A percentile compares a stretch with the other conserved stretches of the same genome.
Conservation (phyloP, 2,329 filamentous ascomycete species). For the Monilinia polystroma region DNA sequence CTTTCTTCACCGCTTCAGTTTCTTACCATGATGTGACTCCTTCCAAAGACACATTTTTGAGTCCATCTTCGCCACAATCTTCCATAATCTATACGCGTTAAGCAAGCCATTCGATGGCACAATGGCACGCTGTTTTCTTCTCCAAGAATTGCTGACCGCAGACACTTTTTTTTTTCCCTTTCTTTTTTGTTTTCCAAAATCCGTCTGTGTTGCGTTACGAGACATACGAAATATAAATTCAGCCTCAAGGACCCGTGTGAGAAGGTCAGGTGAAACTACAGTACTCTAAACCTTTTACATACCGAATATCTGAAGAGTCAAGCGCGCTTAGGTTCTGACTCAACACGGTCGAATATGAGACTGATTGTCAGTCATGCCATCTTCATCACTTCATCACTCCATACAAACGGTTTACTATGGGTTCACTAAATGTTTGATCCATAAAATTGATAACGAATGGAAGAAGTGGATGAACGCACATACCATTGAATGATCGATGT, state of each 20-base stretch:
- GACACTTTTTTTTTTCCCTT: slow-evolving; percentile 1
- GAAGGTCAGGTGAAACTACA: slow-evolving; percentile 19
- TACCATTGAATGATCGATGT: slow-evolving; percentile 10
- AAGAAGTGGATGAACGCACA: slow-evolving; percentile 18
- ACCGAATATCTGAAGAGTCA: slow-evolving; percentile 15
- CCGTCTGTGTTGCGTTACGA: slow-evolving; percentile 2
- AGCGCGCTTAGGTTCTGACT: slow-evolving; percentile 19
- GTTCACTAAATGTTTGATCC: slow-evolving; percentile 12
- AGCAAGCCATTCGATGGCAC: neutral
- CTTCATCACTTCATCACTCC: slow-evolving; percentile 18
- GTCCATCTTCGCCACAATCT: slow-evolving; percentile 16
- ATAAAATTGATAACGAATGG: slow-evolving; percentile 20
- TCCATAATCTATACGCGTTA: slow-evolving; percentile 9
- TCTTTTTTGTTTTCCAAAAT: neutral
- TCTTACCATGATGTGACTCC: slow-evolving; percentile 18
- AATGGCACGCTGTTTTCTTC: slow-evolving; percentile 1
- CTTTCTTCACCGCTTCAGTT: slow-evolving; percentile 17
- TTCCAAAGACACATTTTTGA: slow-evolving; percentile 4
- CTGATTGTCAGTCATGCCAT: slow-evolving; percentile 14
- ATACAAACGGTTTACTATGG: slow-evolving; percentile 14
- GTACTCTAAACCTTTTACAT: slow-evolving; percentile 10
- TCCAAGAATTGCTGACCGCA: slow-evolving; percentile 13
- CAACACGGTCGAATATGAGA: slow-evolving; percentile 3
- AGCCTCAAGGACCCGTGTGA: slow-evolving; percentile 21
- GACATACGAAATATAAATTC: slow-evolving; percentile 10